Base-by-base conservation (phyloP, 176 grass and related monocot genomes). In the Musa itinerans region DNA sequence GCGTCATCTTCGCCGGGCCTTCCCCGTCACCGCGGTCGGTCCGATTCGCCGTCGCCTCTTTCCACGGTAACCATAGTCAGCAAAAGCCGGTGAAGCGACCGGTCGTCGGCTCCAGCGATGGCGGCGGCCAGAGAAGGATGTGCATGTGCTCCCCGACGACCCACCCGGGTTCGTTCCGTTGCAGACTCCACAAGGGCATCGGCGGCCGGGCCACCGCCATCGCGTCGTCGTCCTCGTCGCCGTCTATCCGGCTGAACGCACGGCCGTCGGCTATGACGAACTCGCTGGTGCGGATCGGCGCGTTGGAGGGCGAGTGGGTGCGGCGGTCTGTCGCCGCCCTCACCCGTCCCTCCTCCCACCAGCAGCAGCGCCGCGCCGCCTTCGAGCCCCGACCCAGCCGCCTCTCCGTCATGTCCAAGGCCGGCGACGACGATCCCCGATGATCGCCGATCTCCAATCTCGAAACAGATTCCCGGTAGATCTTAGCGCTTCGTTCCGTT, bases 141-240 rank as follows among this genome's bases (percentile, higher is more conserved):
- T 90, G 88, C 85, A 82, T 85, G 85, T 90, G 88, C 88, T 87
- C 88, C 8, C 53, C 53, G 53, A 54, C 53, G 53, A 77, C 73
- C 54, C 87, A 78, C 74, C 81, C 80, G 71, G 53, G 29, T 34
- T 34, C 29, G 29, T 34, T 34, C 2, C 29, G 29, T 4, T 34
- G 29, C 29, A 34, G 29, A 34, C 29, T 34, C 29, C 29, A 34
- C 29, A 34, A 34, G 29, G 29, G 29, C 3, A 34, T 34, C 29
- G 29, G 29, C 82, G 69, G 24, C 10, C 24, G 24, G 24, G 24
- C 24, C 24, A 24, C 24, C 24, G 26, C 26, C 26, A 1, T 27
- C 26, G 26, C 26, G 26, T 27, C 26, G 26, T 27, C 26, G 26
- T 27, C 26, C 26, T 27, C 26, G 26, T 27, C 26, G 26, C 26